Conservation (phyloP, 306 rosid species). For the Vicia villosa region DNA sequence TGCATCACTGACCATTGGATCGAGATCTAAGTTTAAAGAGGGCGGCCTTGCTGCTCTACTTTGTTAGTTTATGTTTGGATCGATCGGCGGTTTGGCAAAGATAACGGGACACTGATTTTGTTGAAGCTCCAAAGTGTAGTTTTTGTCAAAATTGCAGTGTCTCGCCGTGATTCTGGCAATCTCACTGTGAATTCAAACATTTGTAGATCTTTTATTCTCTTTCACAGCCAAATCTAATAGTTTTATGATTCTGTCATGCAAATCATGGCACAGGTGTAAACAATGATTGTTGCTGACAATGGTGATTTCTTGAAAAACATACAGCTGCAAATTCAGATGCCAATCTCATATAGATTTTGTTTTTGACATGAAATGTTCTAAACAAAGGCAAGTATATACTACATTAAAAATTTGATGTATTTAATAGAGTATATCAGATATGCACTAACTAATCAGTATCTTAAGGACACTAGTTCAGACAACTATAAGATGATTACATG, state of each 20-base stretch:
- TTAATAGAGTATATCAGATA: too few species aligned
- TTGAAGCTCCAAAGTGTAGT: not conserved
- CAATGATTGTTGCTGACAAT: not conserved
- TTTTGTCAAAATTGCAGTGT: not conserved
- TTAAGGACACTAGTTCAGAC: too few species aligned
- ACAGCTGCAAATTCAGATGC: slow-evolving; percentile 21
- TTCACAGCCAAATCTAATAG: slow-evolving; percentile 18
- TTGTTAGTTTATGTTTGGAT: not conserved
- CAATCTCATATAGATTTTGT: not conserved
- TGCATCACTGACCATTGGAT: too few species aligned
- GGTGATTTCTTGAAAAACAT: slow-evolving; percentile 8
- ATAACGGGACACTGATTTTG: not conserved
- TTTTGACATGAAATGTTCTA: too few species aligned
- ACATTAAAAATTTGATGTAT: too few species aligned
- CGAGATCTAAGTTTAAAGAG: too few species aligned
- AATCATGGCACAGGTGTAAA: slow-evolving; percentile 1
- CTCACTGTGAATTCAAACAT: not conserved
- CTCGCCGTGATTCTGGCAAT: not conserved
- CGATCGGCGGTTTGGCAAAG: not conserved
- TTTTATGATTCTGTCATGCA: slow-evolving; percentile 25
- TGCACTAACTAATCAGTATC: too few species aligned
- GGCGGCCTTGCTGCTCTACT: slow-evolving; percentile 6
- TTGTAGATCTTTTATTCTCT: slow-evolving; percentile 17
- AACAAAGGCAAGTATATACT: too few species aligned
- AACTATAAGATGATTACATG: too few species aligned